Evolutionary conservation across 2,329 filamentous ascomycete species (phyloP), one percentile per base, ranked within the genome.

Genomic region (Pleurostoma richardsiae): DNA sequence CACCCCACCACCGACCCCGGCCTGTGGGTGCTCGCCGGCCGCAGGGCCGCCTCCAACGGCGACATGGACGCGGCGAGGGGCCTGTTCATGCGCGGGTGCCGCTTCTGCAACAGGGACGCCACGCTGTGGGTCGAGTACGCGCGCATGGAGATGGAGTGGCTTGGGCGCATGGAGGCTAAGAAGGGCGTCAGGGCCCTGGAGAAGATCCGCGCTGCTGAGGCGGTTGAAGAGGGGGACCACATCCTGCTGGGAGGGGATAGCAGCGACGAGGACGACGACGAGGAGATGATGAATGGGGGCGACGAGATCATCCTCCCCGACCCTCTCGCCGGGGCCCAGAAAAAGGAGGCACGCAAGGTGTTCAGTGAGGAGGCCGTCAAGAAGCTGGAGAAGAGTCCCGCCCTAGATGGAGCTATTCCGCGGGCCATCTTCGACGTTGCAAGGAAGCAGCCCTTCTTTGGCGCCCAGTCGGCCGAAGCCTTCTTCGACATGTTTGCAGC

Each of bases 381-480:
- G 54, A 71, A 73, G 45, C 70, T 95, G 52, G 74, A 86, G 59
- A 82, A 81, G 48, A 92, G 90, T 42, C 90, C 92, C 4, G 90
- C 90, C 7, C 76, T 96, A 52, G 88, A 87, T 50, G 94, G 94
- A n/a, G 94, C 90, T 11, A 96, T 99, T 55, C 91, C 94, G 2
- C 79, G 90, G 47, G 90, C 92, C 38, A 88, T 99, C 42, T 96
- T 96, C 60, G 90, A 96, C 59, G 82, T 89, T 27, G 85, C 90
- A 5, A 83, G 83, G 70, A 89, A 86, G 63, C 85, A 96, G 57
- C 79, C 86, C 44, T 83, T 87, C 54, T 82, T 85, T 62, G 80
- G 79, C 49, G 67, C 82, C 2, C 70, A 73, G 1, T 75, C 90
- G 5, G 89, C 83, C 3, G 83, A 86, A 57, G 70, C 78, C 27